A percentile compares a stretch with the other conserved stretches of the same genome.
Conservation (phyloP, 2,329 filamentous ascomycete species). For the Cytospora chrysosperma region DNA sequence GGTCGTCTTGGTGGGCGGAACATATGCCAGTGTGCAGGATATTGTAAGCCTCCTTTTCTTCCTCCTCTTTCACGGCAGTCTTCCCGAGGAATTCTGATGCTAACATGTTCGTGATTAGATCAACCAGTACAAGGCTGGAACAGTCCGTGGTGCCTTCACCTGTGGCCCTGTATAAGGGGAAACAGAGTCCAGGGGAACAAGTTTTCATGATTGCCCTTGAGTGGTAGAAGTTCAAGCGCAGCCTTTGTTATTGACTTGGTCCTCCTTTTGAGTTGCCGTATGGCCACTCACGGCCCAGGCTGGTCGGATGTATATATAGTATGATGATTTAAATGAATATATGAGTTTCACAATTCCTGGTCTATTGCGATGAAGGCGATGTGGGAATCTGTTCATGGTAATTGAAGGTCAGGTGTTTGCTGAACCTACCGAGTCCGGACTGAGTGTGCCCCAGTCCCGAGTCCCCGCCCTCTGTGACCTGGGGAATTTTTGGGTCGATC, state of each 20-base stretch:
- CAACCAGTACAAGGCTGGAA: conserved; percentile 21
- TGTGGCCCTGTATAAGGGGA: conserved; percentile 9
- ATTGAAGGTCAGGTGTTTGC: too few relatives aligned
- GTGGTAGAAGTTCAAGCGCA: neutral
- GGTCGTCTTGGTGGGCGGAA: conserved; percentile 30
- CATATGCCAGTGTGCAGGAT: conserved; percentile 31
- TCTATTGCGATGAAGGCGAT: too few relatives aligned
- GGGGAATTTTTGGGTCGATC: too few relatives aligned
- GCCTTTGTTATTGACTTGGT: neutral
- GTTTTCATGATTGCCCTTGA: neutral
- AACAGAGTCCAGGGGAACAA: neutral
- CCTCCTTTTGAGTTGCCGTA: neutral
- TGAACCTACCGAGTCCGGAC: too few relatives aligned
- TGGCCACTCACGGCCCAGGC: neutral
- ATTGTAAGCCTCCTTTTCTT: too few relatives aligned
- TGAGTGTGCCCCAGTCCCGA: too few relatives aligned
- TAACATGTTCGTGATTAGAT: conserved; percentile 12
- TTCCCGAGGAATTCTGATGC: neutral
- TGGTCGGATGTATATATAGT: conserved; percentile 5
- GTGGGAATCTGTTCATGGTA: too few relatives aligned
- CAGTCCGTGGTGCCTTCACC: conserved; percentile 23
- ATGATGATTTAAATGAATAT: conserved; percentile 12
- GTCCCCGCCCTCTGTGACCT: too few relatives aligned
- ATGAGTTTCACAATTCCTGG: neutral
- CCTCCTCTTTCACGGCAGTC: too few relatives aligned